Percentiles rank a stretch among this genome's conserved stretches.
Evolutionary conservation across 129 eudicot genomes (phyloP).

Genomic region (Artemisia tridentata): DNA sequence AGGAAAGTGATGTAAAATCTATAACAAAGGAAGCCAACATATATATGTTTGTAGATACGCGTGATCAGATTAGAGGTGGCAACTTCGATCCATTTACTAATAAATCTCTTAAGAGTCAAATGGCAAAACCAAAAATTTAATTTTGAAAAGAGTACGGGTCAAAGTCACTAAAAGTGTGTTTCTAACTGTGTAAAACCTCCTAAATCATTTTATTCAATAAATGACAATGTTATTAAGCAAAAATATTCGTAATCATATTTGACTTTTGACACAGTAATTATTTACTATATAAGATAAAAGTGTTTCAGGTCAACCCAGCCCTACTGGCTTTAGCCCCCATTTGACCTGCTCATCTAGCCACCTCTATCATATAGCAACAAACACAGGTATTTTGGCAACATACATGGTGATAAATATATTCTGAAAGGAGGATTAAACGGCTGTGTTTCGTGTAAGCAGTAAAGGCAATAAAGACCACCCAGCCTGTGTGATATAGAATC

Average conservation of each 20-base stretch:
- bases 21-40: neutral
- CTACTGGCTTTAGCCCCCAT: neutral
- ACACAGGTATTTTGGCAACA: constrained; percentile 19
- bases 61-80: no score
- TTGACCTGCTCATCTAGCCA: constrained; percentile 1
- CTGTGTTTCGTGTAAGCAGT: constrained; percentile 85
- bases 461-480: constrained; percentile 83
- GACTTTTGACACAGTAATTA: neutral
- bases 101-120: no score
- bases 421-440: constrained; percentile 84
- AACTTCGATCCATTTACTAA: no score
- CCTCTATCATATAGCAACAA: constrained; percentile 13
- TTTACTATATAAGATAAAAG: no score
- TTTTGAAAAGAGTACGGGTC: neutral
- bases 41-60: no score
- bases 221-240: no score
- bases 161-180: neutral
- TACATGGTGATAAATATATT: constrained; percentile 72
- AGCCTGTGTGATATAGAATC: constrained; percentile 49
- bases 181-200: neutral
- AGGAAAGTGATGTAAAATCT: constrained; percentile 7
- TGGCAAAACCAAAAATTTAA: no score
- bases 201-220: neutral
- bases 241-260: neutral
- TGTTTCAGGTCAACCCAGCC: neutral